These are phyloP conservation scores for Meyerozyma sp. DNA, from an alignment of 1,139 yeast species.

Conservation along the genomic window DNA sequence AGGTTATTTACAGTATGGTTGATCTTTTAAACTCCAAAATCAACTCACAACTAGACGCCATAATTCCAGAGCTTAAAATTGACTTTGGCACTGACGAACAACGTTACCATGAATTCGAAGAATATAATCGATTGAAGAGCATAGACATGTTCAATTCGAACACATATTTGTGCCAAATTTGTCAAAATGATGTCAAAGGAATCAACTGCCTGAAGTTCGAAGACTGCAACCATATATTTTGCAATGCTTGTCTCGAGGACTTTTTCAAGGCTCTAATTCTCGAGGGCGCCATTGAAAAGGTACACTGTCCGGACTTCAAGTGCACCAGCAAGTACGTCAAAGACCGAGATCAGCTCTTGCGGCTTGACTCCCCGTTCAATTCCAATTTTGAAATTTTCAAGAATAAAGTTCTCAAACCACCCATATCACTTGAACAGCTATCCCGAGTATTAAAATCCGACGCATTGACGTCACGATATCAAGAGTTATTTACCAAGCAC, in stretches of 20 bases:
- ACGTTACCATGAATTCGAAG: background rate
- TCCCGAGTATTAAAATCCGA: constrained; percentile 18
- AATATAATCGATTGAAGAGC: background rate
- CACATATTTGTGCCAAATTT: constrained; percentile 54
- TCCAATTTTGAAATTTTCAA: constrained; percentile 22
- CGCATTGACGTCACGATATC: constrained; percentile 30
- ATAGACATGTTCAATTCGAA: constrained; percentile 24
- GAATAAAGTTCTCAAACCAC: constrained; percentile 30
- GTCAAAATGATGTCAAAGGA: constrained; percentile 53
- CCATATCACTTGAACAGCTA: constrained; percentile 27
- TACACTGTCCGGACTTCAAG: constrained; percentile 57
- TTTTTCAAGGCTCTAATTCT: constrained; percentile 43
- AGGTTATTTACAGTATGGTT: constrained; percentile 40
- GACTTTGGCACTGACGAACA: background rate
- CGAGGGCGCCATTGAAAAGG: constrained; percentile 47
- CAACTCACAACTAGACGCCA: constrained; percentile 3
- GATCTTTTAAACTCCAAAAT: constrained; percentile 35
- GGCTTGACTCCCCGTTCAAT: constrained; percentile 16
- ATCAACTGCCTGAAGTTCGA: constrained; percentile 34
- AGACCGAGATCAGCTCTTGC: constrained; percentile 16
- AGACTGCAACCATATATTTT: constrained; percentile 49
- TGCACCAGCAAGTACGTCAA: constrained; percentile 28
- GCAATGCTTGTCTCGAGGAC: constrained; percentile 43
- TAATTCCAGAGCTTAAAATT: background rate
- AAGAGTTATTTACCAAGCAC: constrained; percentile 28